Evolutionary conservation across 2,329 filamentous ascomycete genomes (phyloP).

Genomic region (Talaromyces atroroseus): DNA sequence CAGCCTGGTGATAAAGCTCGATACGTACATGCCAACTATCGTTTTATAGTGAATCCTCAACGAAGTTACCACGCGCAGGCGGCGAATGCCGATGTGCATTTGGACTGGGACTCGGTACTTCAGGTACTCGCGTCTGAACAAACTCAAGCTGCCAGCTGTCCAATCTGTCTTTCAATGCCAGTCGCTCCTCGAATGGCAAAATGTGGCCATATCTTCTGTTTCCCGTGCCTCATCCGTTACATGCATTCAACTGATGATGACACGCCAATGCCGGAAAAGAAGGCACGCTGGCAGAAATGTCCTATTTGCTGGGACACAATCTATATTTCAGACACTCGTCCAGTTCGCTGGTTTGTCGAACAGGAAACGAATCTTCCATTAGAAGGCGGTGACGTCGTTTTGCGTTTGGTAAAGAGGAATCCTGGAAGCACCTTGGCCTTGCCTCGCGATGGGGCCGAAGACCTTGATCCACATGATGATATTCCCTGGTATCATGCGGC

Average conservation of each 20-base stretch:
- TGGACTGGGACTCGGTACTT: constrained; percentile 86
- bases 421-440: constrained; percentile 79
- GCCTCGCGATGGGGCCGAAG: constrained; percentile 73
- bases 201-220: constrained; percentile 94
- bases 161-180: constrained; percentile 88
- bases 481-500: constrained; percentile 94
- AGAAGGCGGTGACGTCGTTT: constrained; percentile 81
- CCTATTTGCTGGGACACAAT: constrained; percentile 92
- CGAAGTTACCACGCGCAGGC: constrained; percentile 76
- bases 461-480: constrained; percentile 63
- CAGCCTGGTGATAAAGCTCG: constrained; percentile 86
- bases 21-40: constrained; percentile 93
- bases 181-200: constrained; percentile 94
- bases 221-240: constrained; percentile 88
- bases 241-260: constrained; percentile 85
- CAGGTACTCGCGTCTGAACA: constrained; percentile 87
- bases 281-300: constrained; percentile 83
- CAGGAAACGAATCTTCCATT: constrained; percentile 76
- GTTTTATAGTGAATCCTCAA: constrained; percentile 84
- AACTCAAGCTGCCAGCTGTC: constrained; percentile 83
- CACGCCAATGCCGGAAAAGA: constrained; percentile 58
- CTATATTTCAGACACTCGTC: constrained; percentile 83
- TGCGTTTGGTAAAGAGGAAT: constrained; percentile 77
- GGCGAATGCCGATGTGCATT: constrained; percentile 76
- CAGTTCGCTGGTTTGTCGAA: constrained; percentile 84